phyloP scores from a whole-genome alignment of 1,139 yeast genomes.

The Hyphopichia khmerensis region DNA sequence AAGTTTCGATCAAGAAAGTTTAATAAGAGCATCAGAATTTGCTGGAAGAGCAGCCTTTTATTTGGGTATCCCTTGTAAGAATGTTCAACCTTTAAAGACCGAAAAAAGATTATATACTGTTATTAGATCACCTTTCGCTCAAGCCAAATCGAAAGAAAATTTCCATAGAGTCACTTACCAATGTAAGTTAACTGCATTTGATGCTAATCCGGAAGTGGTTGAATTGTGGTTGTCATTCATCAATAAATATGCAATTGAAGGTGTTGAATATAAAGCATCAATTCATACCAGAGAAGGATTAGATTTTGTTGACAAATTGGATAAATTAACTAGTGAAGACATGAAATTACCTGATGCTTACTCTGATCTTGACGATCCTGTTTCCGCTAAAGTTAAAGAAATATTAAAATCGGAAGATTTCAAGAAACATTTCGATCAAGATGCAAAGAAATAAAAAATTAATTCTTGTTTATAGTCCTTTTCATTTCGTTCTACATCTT shows the following conservation, averaged over 20 bases:
- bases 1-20: conserved; percentile 67
- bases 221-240: conserved; percentile 82
- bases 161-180: conserved; percentile 85
- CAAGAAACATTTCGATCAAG: conserved; percentile 37
- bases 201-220: conserved; percentile 80
- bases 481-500: neutral
- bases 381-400: conserved; percentile 71
- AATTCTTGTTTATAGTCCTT: neutral
- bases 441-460: conserved; percentile 2
- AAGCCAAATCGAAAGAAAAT: conserved; percentile 92
- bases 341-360: conserved; percentile 37
- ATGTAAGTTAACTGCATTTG: conserved; percentile 72
- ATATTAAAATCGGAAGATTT: conserved; percentile 59
- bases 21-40: conserved; percentile 80
- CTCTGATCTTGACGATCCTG: conserved; percentile 51
- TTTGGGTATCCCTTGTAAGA: conserved; percentile 76
- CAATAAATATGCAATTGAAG: conserved; percentile 73
- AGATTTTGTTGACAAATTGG: conserved; percentile 37
- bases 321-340: conserved; percentile 24
- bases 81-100: conserved; percentile 58
- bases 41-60: conserved; percentile 88
- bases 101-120: conserved; percentile 86
- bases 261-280: conserved; percentile 80
- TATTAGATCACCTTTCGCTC: conserved; percentile 89
- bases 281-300: conserved; percentile 60